A percentile compares a stretch with the other conserved stretches of the same genome.
phyloP scores from a whole-genome alignment of 2,329 filamentous ascomycete species.

The Calcarisporium arbuscula region DNA sequence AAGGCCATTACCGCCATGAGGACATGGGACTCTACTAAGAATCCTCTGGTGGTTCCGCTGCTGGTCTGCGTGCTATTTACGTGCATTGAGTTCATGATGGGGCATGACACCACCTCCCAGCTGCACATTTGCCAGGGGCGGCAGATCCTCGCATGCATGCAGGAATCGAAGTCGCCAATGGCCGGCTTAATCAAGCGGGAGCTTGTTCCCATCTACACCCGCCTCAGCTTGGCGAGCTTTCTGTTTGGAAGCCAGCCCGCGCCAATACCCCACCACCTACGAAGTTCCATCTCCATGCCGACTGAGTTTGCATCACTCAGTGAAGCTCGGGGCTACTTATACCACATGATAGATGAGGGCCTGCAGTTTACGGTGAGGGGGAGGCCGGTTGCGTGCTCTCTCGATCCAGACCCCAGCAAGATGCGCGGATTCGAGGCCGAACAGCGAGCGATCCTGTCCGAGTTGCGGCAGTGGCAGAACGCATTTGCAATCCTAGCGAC shows the following conservation, averaged over 20 bases:
- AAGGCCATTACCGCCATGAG: slow-evolving; percentile 38
- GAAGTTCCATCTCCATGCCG: slow-evolving; percentile 23
- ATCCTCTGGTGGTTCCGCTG: slow-evolving; percentile 25
- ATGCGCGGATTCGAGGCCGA: too few relatives aligned
- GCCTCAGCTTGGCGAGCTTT: slow-evolving; percentile 34
- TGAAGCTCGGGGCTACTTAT: slow-evolving; percentile 24
- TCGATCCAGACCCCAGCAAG: slow-evolving; percentile 15
- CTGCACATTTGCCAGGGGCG: slow-evolving; percentile 38
- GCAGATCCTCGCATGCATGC: slow-evolving; percentile 31
- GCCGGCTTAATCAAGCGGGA: slow-evolving; percentile 32
- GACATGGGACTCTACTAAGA: slow-evolving; percentile 25
- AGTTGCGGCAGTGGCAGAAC: slow-evolving; percentile 22
- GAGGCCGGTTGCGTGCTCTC: slow-evolving; percentile 18
- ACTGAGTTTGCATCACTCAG: slow-evolving; percentile 25
- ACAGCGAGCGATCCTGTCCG: slow-evolving; percentile 24
- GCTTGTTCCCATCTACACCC: slow-evolving; percentile 36
- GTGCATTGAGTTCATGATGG: slow-evolving; percentile 48
- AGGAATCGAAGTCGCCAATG: slow-evolving; percentile 18
- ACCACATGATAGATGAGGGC: slow-evolving; percentile 33
- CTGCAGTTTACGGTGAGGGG: slow-evolving; percentile 28
- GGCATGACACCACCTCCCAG: slow-evolving; percentile 38
- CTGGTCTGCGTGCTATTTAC: slow-evolving; percentile 45
- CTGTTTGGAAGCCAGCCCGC: slow-evolving; percentile 31
- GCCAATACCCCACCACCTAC: slow-evolving; percentile 28
- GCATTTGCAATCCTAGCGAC: slow-evolving; percentile 23